Evolutionary conservation across 179 eudicot species (phyloP).

Genomic region (Vitellaria paradoxa): DNA sequence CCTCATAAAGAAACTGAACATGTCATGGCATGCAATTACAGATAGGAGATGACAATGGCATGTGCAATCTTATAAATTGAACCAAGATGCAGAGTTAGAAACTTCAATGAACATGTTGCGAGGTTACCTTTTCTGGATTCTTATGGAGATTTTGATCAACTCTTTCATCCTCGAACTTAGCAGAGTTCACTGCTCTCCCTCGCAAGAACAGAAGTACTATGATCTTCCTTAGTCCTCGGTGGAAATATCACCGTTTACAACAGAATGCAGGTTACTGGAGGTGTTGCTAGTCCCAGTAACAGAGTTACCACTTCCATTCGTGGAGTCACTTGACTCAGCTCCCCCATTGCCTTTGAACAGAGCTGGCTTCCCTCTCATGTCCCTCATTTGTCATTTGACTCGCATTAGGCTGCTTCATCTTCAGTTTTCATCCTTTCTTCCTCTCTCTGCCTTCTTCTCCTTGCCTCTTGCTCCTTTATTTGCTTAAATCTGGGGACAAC

Average conservation of each 20-base stretch:
- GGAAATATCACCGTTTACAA: slow-evolving; percentile 40
- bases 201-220: slow-evolving; percentile 13
- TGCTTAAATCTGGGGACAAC: slow-evolving; percentile 58
- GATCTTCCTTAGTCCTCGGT: slow-evolving; percentile 30
- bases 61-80: too few relatives aligned
- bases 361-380: slow-evolving; percentile 26
- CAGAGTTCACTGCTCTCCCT: slow-evolving; percentile 19
- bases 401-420: slow-evolving; percentile 23
- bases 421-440: slow-evolving; percentile 53
- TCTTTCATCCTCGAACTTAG: slow-evolving; percentile 19
- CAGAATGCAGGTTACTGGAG: slow-evolving; percentile 18
- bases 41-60: too few relatives aligned
- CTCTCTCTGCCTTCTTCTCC: slow-evolving; percentile 54
- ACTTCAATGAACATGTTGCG: background rate
- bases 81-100: too few relatives aligned
- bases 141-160: slow-evolving; percentile 16
- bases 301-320: slow-evolving; percentile 19
- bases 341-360: slow-evolving; percentile 29
- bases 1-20: too few relatives aligned
- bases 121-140: slow-evolving; percentile 34
- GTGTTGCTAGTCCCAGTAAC: slow-evolving; percentile 17
- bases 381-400: slow-evolving; percentile 25
- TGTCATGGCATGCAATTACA: too few relatives aligned
- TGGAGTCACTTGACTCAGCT: slow-evolving; percentile 20
- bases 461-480: slow-evolving; percentile 87